Percentiles rank a stretch among this genome's conserved stretches.
Conservation (phyloP, 352 stramenopile genomes). For the Phytophthora nicotianae region DNA sequence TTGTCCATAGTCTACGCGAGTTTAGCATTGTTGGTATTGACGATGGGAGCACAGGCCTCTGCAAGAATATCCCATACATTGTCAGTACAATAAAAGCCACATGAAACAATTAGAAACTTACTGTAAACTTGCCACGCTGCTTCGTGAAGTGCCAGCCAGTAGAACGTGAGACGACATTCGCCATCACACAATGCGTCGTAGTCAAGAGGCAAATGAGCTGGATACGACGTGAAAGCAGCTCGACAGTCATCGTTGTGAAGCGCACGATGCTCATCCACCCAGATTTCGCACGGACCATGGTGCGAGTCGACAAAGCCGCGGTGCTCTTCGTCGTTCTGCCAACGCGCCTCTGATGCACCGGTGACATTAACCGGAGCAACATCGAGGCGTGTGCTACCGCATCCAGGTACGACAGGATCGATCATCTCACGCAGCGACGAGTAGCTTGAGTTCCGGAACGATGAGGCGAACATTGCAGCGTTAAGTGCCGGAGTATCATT, state of each 20-base stretch:
- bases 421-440: slow-evolving; percentile 43
- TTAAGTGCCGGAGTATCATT: slow-evolving; percentile 51
- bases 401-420: slow-evolving; percentile 30
- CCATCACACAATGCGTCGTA: slow-evolving; percentile 38
- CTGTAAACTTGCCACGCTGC: slow-evolving; percentile 53
- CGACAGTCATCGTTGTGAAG: slow-evolving; percentile 49
- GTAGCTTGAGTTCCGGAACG: slow-evolving; percentile 40
- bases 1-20: background rate
- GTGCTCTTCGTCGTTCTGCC: slow-evolving; percentile 46
- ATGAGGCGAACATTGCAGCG: slow-evolving; percentile 35
- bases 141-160: slow-evolving; percentile 54
- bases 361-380: slow-evolving; percentile 37
- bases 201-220: slow-evolving; percentile 37
- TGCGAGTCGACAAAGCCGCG: slow-evolving; percentile 54
- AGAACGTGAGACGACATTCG: slow-evolving; percentile 54
- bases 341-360: slow-evolving; percentile 27
- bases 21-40: background rate
- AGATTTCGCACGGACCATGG: slow-evolving; percentile 59
- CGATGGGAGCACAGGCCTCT: slow-evolving; percentile 20
- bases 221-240: slow-evolving; percentile 39
- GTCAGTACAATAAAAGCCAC: background rate
- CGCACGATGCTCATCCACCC: slow-evolving; percentile 45
- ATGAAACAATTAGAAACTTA: slow-evolving; percentile 3
- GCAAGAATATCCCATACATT: slow-evolving; percentile 5
- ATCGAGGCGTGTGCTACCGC: slow-evolving; percentile 35